Conservation (phyloP, 1,284 basidiomycete species). For the Termitomyces sp. region DNA sequence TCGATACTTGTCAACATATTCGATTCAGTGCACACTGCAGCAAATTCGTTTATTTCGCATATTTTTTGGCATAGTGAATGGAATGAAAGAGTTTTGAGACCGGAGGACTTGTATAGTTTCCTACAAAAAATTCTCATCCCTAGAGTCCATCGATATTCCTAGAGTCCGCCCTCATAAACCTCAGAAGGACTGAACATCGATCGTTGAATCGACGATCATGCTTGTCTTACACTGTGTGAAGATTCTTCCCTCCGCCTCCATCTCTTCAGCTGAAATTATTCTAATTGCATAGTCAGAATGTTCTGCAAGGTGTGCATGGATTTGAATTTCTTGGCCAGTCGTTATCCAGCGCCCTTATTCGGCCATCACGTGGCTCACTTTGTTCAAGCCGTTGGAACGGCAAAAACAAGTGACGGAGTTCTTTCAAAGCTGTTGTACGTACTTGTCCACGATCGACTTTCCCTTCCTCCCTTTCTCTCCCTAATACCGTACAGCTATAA, state of each 20-base stretch:
- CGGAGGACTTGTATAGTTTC: neutral
- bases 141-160: neutral
- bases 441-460: neutral
- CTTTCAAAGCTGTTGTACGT: neutral
- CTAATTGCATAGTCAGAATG: neutral
- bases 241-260: no score
- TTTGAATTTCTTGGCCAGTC: neutral
- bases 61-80: neutral
- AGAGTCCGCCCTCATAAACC: neutral
- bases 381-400: neutral
- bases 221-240: neutral
- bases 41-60: neutral
- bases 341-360: neutral
- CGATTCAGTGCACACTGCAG: neutral
- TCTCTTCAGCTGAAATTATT: neutral
- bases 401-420: constrained; percentile 1
- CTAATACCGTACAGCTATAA: neutral
- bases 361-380: neutral
- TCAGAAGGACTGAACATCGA: neutral
- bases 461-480: neutral
- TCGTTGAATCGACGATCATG: neutral
- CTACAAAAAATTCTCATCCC: neutral
- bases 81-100: neutral
- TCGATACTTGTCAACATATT: neutral
- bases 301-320: neutral